Conservation (phyloP, 768 basidiomycete species). For the Termitomyces sp. region DNA sequence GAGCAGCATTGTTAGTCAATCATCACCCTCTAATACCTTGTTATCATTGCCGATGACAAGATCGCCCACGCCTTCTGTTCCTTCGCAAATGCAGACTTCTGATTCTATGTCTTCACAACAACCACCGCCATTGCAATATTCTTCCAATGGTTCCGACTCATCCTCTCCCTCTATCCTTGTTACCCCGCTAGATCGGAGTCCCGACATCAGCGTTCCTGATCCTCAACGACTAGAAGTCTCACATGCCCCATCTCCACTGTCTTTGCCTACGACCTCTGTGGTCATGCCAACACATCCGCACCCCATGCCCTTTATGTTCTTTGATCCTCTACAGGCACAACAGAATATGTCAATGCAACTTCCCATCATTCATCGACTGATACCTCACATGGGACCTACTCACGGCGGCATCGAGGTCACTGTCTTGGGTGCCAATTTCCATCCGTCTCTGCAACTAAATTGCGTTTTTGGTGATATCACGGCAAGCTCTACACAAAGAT, state of each 20-base stretch:
- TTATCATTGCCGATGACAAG: constrained; percentile 37
- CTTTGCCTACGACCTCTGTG: constrained; percentile 19
- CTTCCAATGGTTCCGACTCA: constrained; percentile 37
- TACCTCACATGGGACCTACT: constrained; percentile 81
- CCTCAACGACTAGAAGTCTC: constrained; percentile 18
- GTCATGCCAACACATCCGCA: constrained; percentile 30
- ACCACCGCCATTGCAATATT: constrained; percentile 30
- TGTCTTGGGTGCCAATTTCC: constrained; percentile 87
- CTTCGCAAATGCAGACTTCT: constrained; percentile 24
- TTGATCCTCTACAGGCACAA: constrained; percentile 44
- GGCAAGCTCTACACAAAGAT: constrained; percentile 82
- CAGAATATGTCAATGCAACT: constrained; percentile 44
- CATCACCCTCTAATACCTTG: constrained; percentile 42
- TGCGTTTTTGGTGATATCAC: constrained; percentile 83
- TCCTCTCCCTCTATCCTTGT: constrained; percentile 41
- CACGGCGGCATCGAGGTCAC: constrained; percentile 95
- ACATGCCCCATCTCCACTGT: constrained; percentile 22
- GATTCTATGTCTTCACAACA: constrained; percentile 23
- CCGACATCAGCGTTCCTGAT: constrained; percentile 35
- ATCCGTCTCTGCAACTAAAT: constrained; percentile 60
- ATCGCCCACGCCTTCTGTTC: constrained; percentile 37
- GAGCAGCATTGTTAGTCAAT: constrained; percentile 45
- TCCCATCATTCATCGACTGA: constrained; percentile 80
- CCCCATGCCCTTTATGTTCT: constrained; percentile 57
- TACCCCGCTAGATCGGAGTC: constrained; percentile 37